Percentiles rank a stretch among this genome's conserved stretches.
These are phyloP conservation scores for Thraustochytrium sp. DNA, from an alignment of 352 stramenopile species.

Conservation along the genomic window DNA sequence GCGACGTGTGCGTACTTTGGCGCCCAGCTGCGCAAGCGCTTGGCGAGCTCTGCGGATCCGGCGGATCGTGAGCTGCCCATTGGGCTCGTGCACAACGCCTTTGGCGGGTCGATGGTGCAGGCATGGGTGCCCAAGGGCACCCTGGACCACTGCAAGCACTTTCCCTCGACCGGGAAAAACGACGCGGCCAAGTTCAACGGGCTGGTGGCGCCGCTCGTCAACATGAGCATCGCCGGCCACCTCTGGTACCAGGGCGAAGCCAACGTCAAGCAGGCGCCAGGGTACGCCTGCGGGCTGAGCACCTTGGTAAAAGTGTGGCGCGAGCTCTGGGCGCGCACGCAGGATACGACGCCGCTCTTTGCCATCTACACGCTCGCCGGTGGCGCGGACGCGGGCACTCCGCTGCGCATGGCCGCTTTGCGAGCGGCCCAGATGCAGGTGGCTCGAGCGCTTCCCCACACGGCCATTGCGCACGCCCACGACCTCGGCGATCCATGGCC, in stretches of 20 bases:
- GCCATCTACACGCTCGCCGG: background rate
- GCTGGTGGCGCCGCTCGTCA: conserved; percentile 46
- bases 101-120: conserved; percentile 43
- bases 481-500: conserved; percentile 19
- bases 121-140: conserved; percentile 39
- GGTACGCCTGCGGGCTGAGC: conserved; percentile 36
- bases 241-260: conserved; percentile 51
- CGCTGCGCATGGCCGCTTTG: background rate
- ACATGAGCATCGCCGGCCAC: conserved; percentile 38
- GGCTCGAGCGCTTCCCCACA: background rate
- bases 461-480: background rate
- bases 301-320: conserved; percentile 19
- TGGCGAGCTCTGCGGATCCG: background rate
- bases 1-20: conserved; percentile 35
- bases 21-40: background rate
- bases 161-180: background rate
- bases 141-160: conserved; percentile 14
- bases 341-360: conserved; percentile 24
- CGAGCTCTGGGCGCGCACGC: background rate
- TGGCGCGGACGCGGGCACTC: background rate
- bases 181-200: conserved; percentile 28
- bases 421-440: background rate
- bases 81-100: conserved; percentile 39
- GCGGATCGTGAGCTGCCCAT: conserved; percentile 25
- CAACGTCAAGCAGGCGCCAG: conserved; percentile 23